Conservation (phyloP, 2,329 filamentous ascomycete species). For the Penicillium fuscoglaucum region DNA sequence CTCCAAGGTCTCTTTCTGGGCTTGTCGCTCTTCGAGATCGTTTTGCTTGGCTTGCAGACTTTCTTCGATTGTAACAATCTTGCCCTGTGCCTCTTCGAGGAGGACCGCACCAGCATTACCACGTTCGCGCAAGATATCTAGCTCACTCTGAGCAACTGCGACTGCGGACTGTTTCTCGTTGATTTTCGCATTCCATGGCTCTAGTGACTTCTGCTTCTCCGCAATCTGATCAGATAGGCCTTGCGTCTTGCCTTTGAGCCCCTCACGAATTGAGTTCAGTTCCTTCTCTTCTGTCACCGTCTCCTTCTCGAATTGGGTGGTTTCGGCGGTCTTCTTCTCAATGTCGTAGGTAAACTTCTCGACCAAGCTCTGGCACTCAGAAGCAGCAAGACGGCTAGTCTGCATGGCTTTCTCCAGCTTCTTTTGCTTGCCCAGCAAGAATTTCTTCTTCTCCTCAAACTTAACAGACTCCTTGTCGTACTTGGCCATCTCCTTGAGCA, state of each 20-base stretch:
- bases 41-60: constrained; percentile 67
- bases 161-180: constrained; percentile 94
- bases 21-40: constrained; percentile 74
- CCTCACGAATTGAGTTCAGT: constrained; percentile 77
- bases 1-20: constrained; percentile 69
- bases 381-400: constrained; percentile 70
- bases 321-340: constrained; percentile 71
- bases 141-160: constrained; percentile 90
- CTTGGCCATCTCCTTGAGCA: constrained; percentile 84
- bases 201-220: constrained; percentile 85
- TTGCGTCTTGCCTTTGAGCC: constrained; percentile 92
- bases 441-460: constrained; percentile 96
- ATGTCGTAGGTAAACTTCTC: constrained; percentile 78
- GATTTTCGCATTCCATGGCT: constrained; percentile 96
- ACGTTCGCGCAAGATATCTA: constrained; percentile 86
- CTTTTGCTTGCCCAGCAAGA: constrained; percentile 84
- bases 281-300: constrained; percentile 79
- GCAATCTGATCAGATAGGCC: constrained; percentile 90
- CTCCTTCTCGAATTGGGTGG: constrained; percentile 70
- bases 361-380: constrained; percentile 74
- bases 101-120: constrained; percentile 83
- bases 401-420: constrained; percentile 88
- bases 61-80: constrained; percentile 72
- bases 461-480: constrained; percentile 97
- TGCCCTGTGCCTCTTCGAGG: constrained; percentile 77